Percentiles rank a stretch among this genome's conserved stretches.
These are phyloP conservation scores for Athelia sp. DNA, from an alignment of 1,284 basidiomycete genomes.

Conservation along the genomic window DNA sequence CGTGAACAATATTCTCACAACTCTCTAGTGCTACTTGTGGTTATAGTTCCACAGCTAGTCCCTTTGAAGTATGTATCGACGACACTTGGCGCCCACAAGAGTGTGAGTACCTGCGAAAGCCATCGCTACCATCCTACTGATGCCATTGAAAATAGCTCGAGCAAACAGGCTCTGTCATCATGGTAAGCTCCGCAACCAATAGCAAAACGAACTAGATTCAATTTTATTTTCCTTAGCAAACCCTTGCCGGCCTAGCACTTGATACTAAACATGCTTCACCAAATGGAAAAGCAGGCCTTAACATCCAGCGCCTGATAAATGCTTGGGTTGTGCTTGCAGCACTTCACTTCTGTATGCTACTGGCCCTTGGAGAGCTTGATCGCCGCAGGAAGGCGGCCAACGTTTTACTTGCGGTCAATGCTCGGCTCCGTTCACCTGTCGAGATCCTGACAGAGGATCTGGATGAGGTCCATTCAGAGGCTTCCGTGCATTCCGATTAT, in stretches of 20 bases:
- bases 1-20: neutral
- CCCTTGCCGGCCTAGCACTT: slow-evolving; percentile 61
- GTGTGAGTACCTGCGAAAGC: slow-evolving; percentile 40
- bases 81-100: slow-evolving; percentile 75
- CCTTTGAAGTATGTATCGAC: slow-evolving; percentile 71
- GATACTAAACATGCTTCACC: slow-evolving; percentile 35
- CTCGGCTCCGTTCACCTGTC: slow-evolving; percentile 6
- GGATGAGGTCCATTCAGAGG: no score
- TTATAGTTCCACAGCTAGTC: slow-evolving; percentile 72
- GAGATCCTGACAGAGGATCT: slow-evolving; percentile 7
- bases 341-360: slow-evolving; percentile 49
- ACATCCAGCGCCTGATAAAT: slow-evolving; percentile 50
- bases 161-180: slow-evolving; percentile 65
- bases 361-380: slow-evolving; percentile 44
- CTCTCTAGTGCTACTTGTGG: slow-evolving; percentile 60
- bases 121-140: neutral
- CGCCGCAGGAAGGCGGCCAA: slow-evolving; percentile 25
- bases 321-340: slow-evolving; percentile 58
- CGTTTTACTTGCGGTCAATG: slow-evolving; percentile 9
- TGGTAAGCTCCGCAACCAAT: slow-evolving; percentile 13
- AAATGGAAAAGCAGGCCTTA: neutral
- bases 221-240: slow-evolving; percentile 36
- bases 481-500: neutral
- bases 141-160: slow-evolving; percentile 49
- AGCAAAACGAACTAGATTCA: no score